Evolutionary conservation across 148 eudicot species (phyloP).

Genomic region (Camellia sinensis): DNA sequence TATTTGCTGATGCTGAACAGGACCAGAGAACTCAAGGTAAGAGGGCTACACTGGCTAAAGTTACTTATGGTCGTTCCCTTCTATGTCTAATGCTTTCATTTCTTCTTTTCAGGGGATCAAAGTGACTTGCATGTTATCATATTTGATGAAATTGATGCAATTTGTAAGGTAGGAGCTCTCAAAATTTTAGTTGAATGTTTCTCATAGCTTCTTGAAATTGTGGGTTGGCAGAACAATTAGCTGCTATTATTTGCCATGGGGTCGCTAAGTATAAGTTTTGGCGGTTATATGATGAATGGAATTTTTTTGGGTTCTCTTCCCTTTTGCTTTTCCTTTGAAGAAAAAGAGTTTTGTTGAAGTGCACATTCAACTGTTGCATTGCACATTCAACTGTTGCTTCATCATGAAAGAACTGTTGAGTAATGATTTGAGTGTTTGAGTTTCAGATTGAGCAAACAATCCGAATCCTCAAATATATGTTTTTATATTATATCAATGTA

Average conservation of each 20-base stretch:
- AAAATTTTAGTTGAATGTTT: constrained; percentile 9
- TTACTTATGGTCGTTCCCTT: not conserved
- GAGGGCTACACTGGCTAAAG: not conserved
- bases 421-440: not conserved
- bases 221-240: not conserved
- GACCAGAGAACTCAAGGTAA: constrained; percentile 84
- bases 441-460: not conserved
- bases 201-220: not conserved
- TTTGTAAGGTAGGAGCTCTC: constrained; percentile 72
- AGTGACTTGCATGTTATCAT: constrained; percentile 98
- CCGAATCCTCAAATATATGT: not conserved
- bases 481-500: not conserved
- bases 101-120: constrained; percentile 74
- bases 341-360: not conserved
- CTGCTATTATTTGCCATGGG: not conserved
- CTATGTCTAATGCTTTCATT: constrained; percentile 6
- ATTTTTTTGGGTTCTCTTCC: not conserved
- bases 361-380: constrained; percentile 8
- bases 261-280: not conserved
- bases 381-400: constrained; percentile 10
- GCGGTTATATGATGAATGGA: not conserved
- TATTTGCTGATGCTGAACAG: constrained; percentile 98
- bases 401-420: not conserved
- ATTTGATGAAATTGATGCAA: constrained; percentile 99
- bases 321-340: constrained; percentile 1